phyloP scores from a whole-genome alignment of 345 rosid genomes.

The Citrus medica region DNA sequence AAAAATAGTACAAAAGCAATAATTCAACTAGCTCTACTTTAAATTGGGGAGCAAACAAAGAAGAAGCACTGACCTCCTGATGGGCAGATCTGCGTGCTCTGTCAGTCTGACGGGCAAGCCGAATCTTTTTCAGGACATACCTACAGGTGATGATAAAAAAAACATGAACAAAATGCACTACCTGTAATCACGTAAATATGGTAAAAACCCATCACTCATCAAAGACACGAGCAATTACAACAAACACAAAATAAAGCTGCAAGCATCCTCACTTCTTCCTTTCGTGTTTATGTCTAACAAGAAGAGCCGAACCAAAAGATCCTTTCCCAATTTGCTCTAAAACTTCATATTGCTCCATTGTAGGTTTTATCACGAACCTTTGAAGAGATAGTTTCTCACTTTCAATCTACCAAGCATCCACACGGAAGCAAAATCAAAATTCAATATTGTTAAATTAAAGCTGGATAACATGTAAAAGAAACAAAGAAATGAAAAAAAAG shows the following conservation, averaged over 20 bases:
- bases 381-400: not conserved
- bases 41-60: not conserved
- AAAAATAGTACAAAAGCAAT: not conserved
- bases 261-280: slow-evolving; percentile 61
- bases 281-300: slow-evolving; percentile 94
- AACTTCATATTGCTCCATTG: slow-evolving; percentile 90
- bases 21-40: not conserved
- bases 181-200: slow-evolving; percentile 8
- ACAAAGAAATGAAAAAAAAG: not conserved
- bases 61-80: slow-evolving; percentile 61
- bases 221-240: not conserved
- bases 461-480: not conserved
- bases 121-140: slow-evolving; percentile 89
- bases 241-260: not conserved
- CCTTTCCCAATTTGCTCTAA: slow-evolving; percentile 96
- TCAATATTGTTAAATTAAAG: not conserved
- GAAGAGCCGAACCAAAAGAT: slow-evolving; percentile 96
- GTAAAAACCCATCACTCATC: not conserved
- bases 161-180: not conserved
- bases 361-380: not conserved
- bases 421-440: not conserved
- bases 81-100: slow-evolving; percentile 92
- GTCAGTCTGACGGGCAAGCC: slow-evolving; percentile 95
- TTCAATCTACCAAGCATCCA: slow-evolving; percentile 1
- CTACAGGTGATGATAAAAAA: slow-evolving; percentile 31